Base-by-base conservation (phyloP, 176 grass and related monocot species). In the Avena atlantica region DNA sequence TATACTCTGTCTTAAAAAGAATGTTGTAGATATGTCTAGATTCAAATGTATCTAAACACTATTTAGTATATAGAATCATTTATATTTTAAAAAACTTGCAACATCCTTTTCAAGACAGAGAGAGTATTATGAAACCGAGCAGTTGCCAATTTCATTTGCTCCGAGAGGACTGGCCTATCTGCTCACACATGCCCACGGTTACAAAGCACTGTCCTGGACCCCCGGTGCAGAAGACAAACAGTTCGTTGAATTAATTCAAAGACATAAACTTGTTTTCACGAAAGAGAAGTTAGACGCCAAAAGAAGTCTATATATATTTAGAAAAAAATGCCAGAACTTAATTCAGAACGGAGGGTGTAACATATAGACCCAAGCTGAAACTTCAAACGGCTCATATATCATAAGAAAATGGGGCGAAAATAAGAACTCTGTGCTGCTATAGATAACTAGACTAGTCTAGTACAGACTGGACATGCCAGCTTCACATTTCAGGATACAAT, bases 401-500 rank as follows among this genome's bases (percentile, higher is more conserved):
- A 48, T 21, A 40, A 73, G 19, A 72, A 19, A 68, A 36, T 17
- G 27, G 17, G 31, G 14, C 34, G 8, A 34, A 17, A 20, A 37
- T 19, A 69, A 37, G 12, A 73, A 49, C 12, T 15, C 20, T 49
- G n/a, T 7, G 31, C 69, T 82, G 62, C 70, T 70, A 70, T 27
- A 17, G 52, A 70, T 68, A 71, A 44, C 36, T 44, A 71, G 68
- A 71, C 36, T 71, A 71, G 40, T 42, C 40, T 42, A 42, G 40
- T 42, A 42, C 40, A 42, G 9, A 45, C 19, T 44, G 69, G 69
- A 5, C 69, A 71, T 21, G 51, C 42, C n/a, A 4, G 24, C 36
- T 82, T 70, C 79, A 64, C 48, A 80, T 51, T 53, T 67, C 58
- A 37, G 36, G 19, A 20, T 59, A 75, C 58, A 84, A 45, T 36